Evolutionary conservation across 2,329 filamentous ascomycete genomes (phyloP).

Genomic region (Colletotrichum truncatum): DNA sequence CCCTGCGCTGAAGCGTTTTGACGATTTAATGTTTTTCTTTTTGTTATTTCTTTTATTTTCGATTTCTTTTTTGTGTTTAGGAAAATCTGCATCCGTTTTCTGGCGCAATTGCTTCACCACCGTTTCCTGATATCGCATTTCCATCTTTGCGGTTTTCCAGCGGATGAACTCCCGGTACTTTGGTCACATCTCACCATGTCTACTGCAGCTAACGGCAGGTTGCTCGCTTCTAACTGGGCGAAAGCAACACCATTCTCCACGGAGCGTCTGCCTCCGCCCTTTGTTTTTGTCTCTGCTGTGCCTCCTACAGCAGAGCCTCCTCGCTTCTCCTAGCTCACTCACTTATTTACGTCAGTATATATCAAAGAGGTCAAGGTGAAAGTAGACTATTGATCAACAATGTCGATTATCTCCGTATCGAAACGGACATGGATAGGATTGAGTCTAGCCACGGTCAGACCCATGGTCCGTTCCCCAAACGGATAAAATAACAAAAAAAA

Average conservation of each 20-base stretch:
- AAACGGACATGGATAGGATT: background rate
- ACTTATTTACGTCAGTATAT: background rate
- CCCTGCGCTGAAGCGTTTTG: background rate
- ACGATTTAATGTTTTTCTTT: background rate
- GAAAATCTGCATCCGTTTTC: background rate
- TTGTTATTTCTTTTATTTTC: background rate
- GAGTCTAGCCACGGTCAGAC: slow-evolving; percentile 7
- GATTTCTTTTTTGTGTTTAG: background rate
- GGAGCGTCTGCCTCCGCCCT: background rate
- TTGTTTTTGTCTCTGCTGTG: background rate
- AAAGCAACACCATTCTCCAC: background rate
- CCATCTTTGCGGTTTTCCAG: background rate
- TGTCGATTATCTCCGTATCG: too few relatives aligned
- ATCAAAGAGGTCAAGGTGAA: too few relatives aligned
- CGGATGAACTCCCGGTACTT: background rate
- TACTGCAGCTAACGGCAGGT: background rate
- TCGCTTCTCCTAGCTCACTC: background rate
- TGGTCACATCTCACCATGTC: background rate
- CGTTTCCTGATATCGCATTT: background rate
- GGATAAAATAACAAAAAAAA: background rate
- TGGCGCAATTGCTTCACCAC: background rate
- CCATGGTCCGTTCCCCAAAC: slow-evolving; percentile 10
- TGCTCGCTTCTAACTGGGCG: background rate
- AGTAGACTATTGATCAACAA: too few relatives aligned
- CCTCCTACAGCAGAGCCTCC: background rate